Conservation (phyloP, 2,329 filamentous ascomycete genomes). For the Elsinoe fawcettii region DNA sequence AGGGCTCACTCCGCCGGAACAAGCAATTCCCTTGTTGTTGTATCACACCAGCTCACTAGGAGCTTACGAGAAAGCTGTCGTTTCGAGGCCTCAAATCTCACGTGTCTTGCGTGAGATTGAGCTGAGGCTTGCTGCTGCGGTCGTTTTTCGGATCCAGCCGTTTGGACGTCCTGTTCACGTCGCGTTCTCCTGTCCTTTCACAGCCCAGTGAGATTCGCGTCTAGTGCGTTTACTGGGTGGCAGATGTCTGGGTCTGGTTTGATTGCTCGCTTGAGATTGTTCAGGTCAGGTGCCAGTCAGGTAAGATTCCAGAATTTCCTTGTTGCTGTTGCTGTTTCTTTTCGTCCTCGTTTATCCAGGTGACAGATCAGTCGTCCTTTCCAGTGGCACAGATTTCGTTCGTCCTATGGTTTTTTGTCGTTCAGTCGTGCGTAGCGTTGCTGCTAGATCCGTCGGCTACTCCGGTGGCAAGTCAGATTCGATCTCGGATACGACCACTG, state of each 20-base stretch:
- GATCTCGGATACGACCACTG: neutral
- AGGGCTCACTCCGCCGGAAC: conserved; percentile 10
- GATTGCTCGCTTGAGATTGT: neutral
- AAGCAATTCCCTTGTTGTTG: conserved; percentile 10
- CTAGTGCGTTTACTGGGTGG: neutral
- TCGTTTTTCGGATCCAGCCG: conserved; percentile 6
- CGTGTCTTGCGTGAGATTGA: conserved; percentile 14
- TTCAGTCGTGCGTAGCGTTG: no score
- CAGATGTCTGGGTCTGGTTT: conserved; percentile 1
- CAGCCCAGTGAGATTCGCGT: neutral
- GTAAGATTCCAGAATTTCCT: conserved; percentile 10
- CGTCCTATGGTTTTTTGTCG: no score
- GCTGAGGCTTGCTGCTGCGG: neutral
- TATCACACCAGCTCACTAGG: no score
- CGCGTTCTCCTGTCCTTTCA: neutral
- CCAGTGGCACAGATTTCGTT: neutral
- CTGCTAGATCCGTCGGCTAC: no score
- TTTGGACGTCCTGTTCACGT: neutral
- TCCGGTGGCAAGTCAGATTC: neutral
- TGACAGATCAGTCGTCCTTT: neutral
- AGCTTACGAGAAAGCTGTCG: neutral
- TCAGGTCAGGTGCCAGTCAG: neutral
- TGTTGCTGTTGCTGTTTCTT: neutral
- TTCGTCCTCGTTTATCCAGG: neutral
- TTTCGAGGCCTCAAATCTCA: conserved; percentile 7